phyloP scores from a whole-genome alignment of 1,139 yeast genomes.

The Zhuliangozyma parablackwelliae region DNA sequence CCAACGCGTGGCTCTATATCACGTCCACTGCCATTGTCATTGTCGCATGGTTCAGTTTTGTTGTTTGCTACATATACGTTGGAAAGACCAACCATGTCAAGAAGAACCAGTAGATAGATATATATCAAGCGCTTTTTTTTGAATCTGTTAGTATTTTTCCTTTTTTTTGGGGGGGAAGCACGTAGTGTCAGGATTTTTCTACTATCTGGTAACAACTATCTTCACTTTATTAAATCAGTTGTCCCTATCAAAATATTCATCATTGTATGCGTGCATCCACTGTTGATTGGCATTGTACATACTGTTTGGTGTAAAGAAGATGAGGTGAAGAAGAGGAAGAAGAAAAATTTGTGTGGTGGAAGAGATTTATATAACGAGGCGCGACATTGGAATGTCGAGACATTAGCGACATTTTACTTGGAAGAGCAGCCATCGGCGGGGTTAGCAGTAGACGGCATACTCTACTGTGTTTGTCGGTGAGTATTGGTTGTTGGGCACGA shows the following conservation, averaged over 20 bases:
- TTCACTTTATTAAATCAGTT: constrained; percentile 25
- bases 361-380: no score
- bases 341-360: neutral
- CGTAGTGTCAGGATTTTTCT: constrained; percentile 8
- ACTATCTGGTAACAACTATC: constrained; percentile 16
- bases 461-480: no score
- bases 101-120: constrained; percentile 22
- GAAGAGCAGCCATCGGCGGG: no score
- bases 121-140: neutral
- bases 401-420: no score
- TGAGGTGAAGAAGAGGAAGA: neutral
- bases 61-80: constrained; percentile 57
- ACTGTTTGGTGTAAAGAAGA: neutral
- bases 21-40: constrained; percentile 68
- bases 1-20: constrained; percentile 90
- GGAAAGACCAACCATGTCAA: constrained; percentile 27
- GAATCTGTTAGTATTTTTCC: neutral
- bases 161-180: neutral
- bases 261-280: constrained; percentile 4
- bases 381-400: no score
- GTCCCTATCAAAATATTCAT: constrained; percentile 32
- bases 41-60: constrained; percentile 70
- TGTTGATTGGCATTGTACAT: constrained; percentile 1
- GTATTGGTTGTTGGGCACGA: no score
- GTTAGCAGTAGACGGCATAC: no score